A percentile compares a stretch with the other conserved stretches of the same genome.
These are phyloP conservation scores for Penicillium soppii DNA, from an alignment of 495 filamentous ascomycete genomes.

Conservation along the genomic window DNA sequence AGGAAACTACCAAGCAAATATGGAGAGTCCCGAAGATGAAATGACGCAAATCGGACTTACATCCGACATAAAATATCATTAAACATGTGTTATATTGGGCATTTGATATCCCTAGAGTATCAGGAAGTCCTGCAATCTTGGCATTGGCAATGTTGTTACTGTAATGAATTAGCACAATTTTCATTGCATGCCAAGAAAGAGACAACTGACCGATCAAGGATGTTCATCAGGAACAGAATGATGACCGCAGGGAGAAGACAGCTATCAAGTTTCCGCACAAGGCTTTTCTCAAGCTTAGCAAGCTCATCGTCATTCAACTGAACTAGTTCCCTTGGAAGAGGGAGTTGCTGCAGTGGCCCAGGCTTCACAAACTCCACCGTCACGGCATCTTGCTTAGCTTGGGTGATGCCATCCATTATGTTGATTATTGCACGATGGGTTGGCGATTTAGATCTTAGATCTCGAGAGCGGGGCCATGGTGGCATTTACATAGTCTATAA, in stretches of 20 bases:
- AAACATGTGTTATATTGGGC: slow-evolving; percentile 7
- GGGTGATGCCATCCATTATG: slow-evolving; percentile 6
- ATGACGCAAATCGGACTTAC: slow-evolving; percentile 5
- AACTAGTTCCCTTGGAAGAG: slow-evolving; percentile 4
- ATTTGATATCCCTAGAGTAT: slow-evolving; percentile 5
- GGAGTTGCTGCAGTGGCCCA: slow-evolving; percentile 1
- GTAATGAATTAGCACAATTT: not conserved
- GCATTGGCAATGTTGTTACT: slow-evolving; percentile 10
- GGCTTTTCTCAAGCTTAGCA: slow-evolving; percentile 1
- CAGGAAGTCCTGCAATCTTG: slow-evolving; percentile 5
- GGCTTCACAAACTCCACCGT: slow-evolving; percentile 7
- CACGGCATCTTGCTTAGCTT: not conserved
- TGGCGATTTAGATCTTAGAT: no score
- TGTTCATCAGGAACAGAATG: slow-evolving; percentile 13
- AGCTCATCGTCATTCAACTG: not conserved
- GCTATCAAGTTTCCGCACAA: slow-evolving; percentile 7
- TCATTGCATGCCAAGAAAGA: not conserved
- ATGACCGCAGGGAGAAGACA: slow-evolving; percentile 10
- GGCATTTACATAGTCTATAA: no score
- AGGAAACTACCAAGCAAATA: no score
- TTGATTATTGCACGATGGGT: not conserved
- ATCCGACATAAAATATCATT: slow-evolving; percentile 14
- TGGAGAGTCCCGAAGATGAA: no score
- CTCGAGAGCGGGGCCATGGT: no score
- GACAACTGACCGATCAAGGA: slow-evolving; percentile 8